A percentile compares a stretch with the other conserved stretches of the same genome.
These are phyloP conservation scores for Diaporthe sp. DNA, from an alignment of 2,329 filamentous ascomycete genomes.

Conservation along the genomic window DNA sequence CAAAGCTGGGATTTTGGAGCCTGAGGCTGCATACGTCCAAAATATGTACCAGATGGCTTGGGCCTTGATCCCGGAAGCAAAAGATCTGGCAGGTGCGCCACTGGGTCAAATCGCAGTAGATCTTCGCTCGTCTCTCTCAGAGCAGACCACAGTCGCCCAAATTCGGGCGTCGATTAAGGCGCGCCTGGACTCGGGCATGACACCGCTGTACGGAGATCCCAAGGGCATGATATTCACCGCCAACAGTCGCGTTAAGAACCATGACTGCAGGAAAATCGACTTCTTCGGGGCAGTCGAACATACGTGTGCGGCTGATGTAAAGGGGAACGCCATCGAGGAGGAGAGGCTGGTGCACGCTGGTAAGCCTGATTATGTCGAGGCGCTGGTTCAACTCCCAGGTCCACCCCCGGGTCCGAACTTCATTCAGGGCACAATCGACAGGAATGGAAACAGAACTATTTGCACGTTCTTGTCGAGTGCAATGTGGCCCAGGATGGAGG, in stretches of 20 bases:
- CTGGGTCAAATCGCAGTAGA: neutral
- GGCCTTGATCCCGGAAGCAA: neutral
- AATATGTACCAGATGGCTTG: slow-evolving; percentile 8
- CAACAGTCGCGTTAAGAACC: neutral
- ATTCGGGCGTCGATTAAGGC: neutral
- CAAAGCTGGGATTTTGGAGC: neutral
- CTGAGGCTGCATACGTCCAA: neutral
- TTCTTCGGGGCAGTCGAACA: neutral
- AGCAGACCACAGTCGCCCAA: neutral
- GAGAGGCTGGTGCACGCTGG: neutral
- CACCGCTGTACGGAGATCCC: neutral
- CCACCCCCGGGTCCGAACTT: neutral
- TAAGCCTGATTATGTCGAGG: neutral
- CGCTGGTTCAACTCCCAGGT: neutral
- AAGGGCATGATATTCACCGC: neutral
- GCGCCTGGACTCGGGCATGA: neutral
- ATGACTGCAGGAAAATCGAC: neutral
- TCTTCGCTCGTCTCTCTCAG: neutral
- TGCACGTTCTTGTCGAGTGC: slow-evolving; percentile 1
- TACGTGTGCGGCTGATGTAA: neutral
- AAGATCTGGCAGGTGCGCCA: neutral
- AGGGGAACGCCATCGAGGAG: too few relatives aligned
- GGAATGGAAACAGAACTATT: neutral
- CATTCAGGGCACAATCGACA: neutral
- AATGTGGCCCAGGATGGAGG: slow-evolving; percentile 1